Percentiles rank a stretch among this genome's conserved stretches.
These are phyloP conservation scores for Bacidia gigantensis DNA, from an alignment of 495 filamentous ascomycete species.

Conservation along the genomic window DNA sequence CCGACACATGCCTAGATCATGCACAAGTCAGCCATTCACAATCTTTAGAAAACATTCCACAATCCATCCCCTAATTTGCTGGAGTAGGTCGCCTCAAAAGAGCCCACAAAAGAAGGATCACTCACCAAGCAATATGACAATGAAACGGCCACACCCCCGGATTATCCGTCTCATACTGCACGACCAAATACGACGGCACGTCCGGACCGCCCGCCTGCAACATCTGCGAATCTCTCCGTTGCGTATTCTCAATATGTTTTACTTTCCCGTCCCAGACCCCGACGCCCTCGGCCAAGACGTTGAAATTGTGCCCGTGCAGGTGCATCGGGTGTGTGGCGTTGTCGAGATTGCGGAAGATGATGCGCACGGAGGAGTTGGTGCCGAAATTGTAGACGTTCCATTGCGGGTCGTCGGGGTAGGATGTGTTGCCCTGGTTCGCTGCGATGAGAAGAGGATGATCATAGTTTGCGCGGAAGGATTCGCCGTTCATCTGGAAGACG, in stretches of 20 bases:
- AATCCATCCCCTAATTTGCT: no score
- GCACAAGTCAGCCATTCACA: no score
- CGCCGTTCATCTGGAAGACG: constrained; percentile 44
- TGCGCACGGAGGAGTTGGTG: constrained; percentile 36
- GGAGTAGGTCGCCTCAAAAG: no score
- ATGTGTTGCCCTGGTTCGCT: constrained; percentile 36
- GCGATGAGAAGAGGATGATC: constrained; percentile 43
- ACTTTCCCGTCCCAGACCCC: constrained; percentile 23
- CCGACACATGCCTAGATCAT: no score
- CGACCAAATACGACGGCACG: constrained; percentile 27
- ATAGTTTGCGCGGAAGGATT: constrained; percentile 44
- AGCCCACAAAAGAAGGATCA: no score
- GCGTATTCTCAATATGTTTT: constrained; percentile 27
- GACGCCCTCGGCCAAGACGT: constrained; percentile 23
- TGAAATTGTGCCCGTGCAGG: constrained; percentile 32
- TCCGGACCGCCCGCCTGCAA: constrained; percentile 24
- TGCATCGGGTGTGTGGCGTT: constrained; percentile 27
- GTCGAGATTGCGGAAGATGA: constrained; percentile 41
- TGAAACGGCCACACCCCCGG: constrained; percentile 20
- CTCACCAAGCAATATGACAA: constrained; percentile 25
- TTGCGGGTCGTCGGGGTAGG: constrained; percentile 28
- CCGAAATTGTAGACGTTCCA: constrained; percentile 47
- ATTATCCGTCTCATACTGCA: constrained; percentile 18
- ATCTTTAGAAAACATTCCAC: no score
- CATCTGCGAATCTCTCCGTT: constrained; percentile 46